Evolutionary conservation across 2,329 filamentous ascomycete species (phyloP).

Genomic region (Xylariaceae sp.): DNA sequence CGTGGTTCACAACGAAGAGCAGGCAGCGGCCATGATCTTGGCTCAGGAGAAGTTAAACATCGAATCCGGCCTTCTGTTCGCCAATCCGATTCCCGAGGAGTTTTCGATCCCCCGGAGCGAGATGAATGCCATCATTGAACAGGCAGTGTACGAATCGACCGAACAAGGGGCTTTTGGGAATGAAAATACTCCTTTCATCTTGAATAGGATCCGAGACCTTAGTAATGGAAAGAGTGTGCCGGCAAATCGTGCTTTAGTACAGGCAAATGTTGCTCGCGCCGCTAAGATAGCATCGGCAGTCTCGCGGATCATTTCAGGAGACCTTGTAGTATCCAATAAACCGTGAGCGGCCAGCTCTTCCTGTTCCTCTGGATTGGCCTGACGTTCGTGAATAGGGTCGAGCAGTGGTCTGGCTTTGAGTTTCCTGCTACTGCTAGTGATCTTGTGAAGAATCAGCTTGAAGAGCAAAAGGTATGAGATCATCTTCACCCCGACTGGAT

Average conservation of each 20-base stretch:
- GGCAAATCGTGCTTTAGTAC: slow-evolving; percentile 66
- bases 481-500: background rate
- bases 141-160: slow-evolving; percentile 61
- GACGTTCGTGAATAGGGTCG: slow-evolving; percentile 19
- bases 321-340: slow-evolving; percentile 17
- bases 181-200: slow-evolving; percentile 79
- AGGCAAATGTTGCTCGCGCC: slow-evolving; percentile 49
- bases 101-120: slow-evolving; percentile 64
- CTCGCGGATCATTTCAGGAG: slow-evolving; percentile 37
- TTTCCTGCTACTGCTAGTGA: slow-evolving; percentile 6
- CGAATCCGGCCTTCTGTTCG: slow-evolving; percentile 77
- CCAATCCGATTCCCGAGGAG: slow-evolving; percentile 77
- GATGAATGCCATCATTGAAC: slow-evolving; percentile 66
- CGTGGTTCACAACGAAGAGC: slow-evolving; percentile 67
- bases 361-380: slow-evolving; percentile 9
- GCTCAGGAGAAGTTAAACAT: slow-evolving; percentile 71
- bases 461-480: slow-evolving; percentile 17
- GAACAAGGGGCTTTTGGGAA: slow-evolving; percentile 65
- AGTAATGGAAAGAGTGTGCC: slow-evolving; percentile 66
- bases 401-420: slow-evolving; percentile 9
- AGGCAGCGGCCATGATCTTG: slow-evolving; percentile 85
- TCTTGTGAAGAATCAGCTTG: slow-evolving; percentile 8
- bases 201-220: slow-evolving; percentile 74
- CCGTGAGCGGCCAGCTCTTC: slow-evolving; percentile 25
- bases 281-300: slow-evolving; percentile 52